Percentiles rank a stretch among this genome's conserved stretches.
Evolutionary conservation across 768 basidiomycete species (phyloP).

Genomic region (Russula griseocarnosa): DNA sequence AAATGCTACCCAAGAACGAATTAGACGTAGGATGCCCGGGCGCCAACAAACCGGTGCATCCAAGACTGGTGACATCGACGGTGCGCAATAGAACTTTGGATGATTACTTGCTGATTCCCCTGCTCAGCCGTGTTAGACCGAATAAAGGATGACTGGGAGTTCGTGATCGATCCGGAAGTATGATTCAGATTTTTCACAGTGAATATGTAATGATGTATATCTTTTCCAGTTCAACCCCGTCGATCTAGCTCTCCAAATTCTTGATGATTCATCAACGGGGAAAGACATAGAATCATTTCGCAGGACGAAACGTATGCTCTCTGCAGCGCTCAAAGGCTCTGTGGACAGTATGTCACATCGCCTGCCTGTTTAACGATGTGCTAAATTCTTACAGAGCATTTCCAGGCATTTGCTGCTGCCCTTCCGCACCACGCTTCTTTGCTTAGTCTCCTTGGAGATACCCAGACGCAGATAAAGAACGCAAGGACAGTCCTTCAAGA

Average conservation of each 20-base stretch:
- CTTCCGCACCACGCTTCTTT: constrained; percentile 86
- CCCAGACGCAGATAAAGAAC: constrained; percentile 70
- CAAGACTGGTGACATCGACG: constrained; percentile 80
- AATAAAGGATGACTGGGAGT: constrained; percentile 87
- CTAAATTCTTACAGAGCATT: constrained; percentile 60
- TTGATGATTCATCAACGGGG: constrained; percentile 70
- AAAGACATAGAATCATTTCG: constrained; percentile 77
- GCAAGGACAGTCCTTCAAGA: constrained; percentile 71
- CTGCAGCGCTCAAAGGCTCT: constrained; percentile 77
- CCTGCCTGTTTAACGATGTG: constrained; percentile 22
- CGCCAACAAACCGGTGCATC: constrained; percentile 50
- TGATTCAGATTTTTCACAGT: constrained; percentile 31
- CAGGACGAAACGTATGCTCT: constrained; percentile 70
- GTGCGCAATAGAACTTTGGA: constrained; percentile 36
- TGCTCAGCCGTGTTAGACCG: constrained; percentile 72
- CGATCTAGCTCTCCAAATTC: constrained; percentile 83
- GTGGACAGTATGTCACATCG: constrained; percentile 64
- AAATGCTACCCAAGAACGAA: constrained; percentile 61
- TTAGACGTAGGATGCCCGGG: constrained; percentile 63
- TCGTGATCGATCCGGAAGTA: constrained; percentile 78
- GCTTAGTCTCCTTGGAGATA: constrained; percentile 61
- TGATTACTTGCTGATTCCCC: constrained; percentile 7
- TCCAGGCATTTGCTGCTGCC: constrained; percentile 92
- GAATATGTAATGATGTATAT: constrained; percentile 22
- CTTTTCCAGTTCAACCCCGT: constrained; percentile 81